Evolutionary conservation across 2,329 filamentous ascomycete genomes (phyloP), one percentile per base, ranked within the genome.

Genomic region (Chalara sp.): DNA sequence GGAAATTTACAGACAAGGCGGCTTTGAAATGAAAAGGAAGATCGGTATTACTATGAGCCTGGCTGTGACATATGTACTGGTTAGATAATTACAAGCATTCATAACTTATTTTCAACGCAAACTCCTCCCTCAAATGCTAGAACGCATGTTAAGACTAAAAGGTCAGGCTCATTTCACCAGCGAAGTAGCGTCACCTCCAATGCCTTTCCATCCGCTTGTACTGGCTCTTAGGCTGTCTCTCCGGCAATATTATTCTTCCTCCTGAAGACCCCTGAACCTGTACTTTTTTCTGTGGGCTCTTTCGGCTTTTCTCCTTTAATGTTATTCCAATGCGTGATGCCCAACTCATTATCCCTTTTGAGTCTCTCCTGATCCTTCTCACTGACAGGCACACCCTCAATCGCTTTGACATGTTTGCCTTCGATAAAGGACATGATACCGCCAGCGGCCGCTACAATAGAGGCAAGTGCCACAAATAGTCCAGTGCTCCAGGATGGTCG

Each of bases 401-500:
- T 75, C 31, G 73, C 70, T 71, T 89, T 90, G 32, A 89, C 79
- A 46, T 74, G 76, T 64, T 83, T 86, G 6, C 86, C 86, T 65
- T 93, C 87, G 28, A 80, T 58, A 55, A 84, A 88, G 68, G 83
- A 83, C 64, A 88, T 76, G 33, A 85, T 68, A 3, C 89, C 89
- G 12, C 81, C 88, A 28, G 79, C 63, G 12, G 76, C 85, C 6
- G 84, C 85, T 5, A 86, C 81, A 21, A 83, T 74, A 61, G 83
- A 90, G 3, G 82, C 89, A 5, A 92, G 64, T 2, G 79, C 86
- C 13, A 95, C 85, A 62, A 93, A 89, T 0, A 90, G 68, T 1
- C 88, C 89, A 0, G 87, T 91, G 8, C 83, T 79, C 88, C 88
- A 95, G 28, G 79, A 78, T 0, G 89, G 88, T n/a, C 89, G 75